These are phyloP conservation scores for Chytriomyces hyalinus DNA, from an alignment of 192 early-diverging fungal species.

Conservation along the genomic window DNA sequence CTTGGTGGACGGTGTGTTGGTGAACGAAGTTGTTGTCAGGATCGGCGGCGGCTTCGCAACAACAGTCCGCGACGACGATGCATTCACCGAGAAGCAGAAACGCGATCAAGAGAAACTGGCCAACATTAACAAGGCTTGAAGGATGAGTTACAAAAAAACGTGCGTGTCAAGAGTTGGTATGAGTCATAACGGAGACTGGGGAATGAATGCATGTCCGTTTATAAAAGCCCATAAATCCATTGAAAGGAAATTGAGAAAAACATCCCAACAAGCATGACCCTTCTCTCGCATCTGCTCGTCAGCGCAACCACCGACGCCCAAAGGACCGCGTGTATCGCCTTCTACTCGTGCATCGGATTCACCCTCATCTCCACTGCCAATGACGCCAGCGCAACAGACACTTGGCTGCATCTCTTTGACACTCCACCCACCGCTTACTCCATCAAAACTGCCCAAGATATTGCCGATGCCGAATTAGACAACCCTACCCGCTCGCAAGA, in stretches of 20 bases:
- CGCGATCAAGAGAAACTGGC: not conserved
- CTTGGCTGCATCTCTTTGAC: slow-evolving; percentile 68
- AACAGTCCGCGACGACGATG: slow-evolving; percentile 30
- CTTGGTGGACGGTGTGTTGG: slow-evolving; percentile 8
- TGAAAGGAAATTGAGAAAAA: not conserved
- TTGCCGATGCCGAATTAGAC: too few species aligned
- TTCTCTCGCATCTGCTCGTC: slow-evolving; percentile 48
- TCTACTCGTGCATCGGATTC: slow-evolving; percentile 67
- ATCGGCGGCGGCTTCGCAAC: slow-evolving; percentile 15
- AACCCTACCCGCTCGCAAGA: too few species aligned
- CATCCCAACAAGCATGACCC: slow-evolving; percentile 1
- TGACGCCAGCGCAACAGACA: slow-evolving; percentile 37
- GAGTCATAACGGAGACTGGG: not conserved
- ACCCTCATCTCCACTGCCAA: slow-evolving; percentile 50
- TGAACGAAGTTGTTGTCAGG: slow-evolving; percentile 26
- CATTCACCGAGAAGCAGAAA: not conserved
- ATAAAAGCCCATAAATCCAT: not conserved
- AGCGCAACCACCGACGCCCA: slow-evolving; percentile 27
- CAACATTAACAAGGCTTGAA: not conserved
- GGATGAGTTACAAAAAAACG: not conserved
- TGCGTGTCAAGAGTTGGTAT: not conserved
- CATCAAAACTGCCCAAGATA: not conserved
- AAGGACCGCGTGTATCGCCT: slow-evolving; percentile 50
- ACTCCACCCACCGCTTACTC: slow-evolving; percentile 21
- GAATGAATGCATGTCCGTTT: not conserved